Base-by-base conservation (phyloP, 108 stramenopile species). In the Skeletonema grethae region DNA sequence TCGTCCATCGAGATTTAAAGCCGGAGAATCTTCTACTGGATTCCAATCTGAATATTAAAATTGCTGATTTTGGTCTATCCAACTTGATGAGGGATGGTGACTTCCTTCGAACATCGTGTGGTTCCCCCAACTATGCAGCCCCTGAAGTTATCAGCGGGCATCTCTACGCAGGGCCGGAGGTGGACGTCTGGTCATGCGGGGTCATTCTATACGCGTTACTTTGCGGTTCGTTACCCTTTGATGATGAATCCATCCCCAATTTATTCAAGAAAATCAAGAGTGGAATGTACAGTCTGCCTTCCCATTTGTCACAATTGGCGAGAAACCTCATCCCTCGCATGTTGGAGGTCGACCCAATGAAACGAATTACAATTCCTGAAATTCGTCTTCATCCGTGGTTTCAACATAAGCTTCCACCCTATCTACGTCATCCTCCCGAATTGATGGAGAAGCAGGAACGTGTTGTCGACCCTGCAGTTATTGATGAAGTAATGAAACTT, bases 261-360 rank as follows among this genome's bases (percentile, higher is more conserved):
- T 86, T 99, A 28, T 99, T 99, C 84, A 98, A 97, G 86, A 99
- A 99, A 85, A 99, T 99, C 84, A 98, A 98, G 85, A 88, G 88
- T 59, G 99, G 99, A 61, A 97, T 97, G 95, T 99, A 98, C 84
- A 88, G 90, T 72, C 72, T 98, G 53, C 99, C 99, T 16, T 88
- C 91, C 32, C 97, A 98, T 86, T 82, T 99, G 41, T 91, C 88
- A 45, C 95, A 98, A 67, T 72, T 97, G 61, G 96, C 97, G 16
- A 87, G 96, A 55, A 97, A 99, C 69, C 82, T 99, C 13, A 98
- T 99, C 64, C 97, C 97, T 32, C 91, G 97, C 34, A 99, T 98
- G 97, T 86, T 99, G 29, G 96, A 97, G 72, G 99, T 99, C 8
- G 99, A 99, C 79, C 99, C 99, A n/a, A 97, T 98, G 95, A 98